Evolutionary conservation across 768 basidiomycete species (phyloP).

Genomic region (Tricholoma sp.): DNA sequence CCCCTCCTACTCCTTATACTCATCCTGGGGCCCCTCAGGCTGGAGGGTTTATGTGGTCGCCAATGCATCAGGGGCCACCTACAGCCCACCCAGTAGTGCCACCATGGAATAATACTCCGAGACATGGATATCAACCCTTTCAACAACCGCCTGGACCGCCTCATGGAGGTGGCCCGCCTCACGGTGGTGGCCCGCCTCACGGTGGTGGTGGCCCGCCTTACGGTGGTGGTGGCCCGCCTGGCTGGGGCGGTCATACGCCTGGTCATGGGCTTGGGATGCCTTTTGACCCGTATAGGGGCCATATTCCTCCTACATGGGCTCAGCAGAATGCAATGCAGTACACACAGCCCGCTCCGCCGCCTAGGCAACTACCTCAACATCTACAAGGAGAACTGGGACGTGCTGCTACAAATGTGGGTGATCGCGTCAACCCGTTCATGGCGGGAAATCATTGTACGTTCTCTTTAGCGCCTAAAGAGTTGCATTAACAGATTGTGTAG

Average conservation of each 20-base stretch:
- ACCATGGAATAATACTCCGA: background rate
- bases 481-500: constrained; percentile 22
- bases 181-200: background rate
- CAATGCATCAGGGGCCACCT: background rate
- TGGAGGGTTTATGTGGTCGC: background rate
- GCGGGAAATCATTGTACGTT: constrained; percentile 16
- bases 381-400: constrained; percentile 2
- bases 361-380: background rate
- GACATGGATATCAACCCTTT: no score
- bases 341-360: constrained; percentile 3
- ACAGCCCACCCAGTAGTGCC: background rate
- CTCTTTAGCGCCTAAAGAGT: no score
- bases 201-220: background rate
- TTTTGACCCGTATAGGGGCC: background rate
- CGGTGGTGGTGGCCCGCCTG: background rate
- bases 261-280: background rate
- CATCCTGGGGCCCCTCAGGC: background rate
- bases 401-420: constrained; percentile 7
- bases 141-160: no score
- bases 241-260: background rate
- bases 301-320: background rate
- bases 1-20: background rate
- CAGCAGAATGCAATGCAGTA: constrained; percentile 1
- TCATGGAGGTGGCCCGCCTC: no score
- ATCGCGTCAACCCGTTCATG: constrained; percentile 13